Percentiles rank a stretch among this genome's conserved stretches.
Conservation (phyloP, 2,329 filamentous ascomycete species). For the Botrytis pseudocinerea region DNA sequence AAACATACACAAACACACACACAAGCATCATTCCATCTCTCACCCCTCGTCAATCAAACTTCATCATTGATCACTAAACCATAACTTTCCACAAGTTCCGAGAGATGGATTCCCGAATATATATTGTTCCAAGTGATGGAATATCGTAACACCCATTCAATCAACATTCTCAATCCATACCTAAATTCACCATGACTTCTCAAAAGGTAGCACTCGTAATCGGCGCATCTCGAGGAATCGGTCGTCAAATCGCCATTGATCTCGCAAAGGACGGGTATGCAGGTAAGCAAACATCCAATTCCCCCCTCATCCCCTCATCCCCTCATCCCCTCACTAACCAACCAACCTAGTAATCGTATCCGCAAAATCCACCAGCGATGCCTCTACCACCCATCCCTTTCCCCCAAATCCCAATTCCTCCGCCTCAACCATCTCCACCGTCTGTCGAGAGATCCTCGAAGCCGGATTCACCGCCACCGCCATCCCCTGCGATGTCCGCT, state of each 20-base stretch:
- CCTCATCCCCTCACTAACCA: slow-evolving; percentile 5
- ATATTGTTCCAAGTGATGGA: neutral
- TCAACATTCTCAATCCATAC: neutral
- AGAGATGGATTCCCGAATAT: neutral
- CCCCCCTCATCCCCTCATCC: neutral
- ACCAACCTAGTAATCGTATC: slow-evolving; percentile 56
- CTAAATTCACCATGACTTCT: slow-evolving; percentile 25
- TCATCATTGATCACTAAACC: slow-evolving; percentile 21
- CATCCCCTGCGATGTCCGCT: slow-evolving; percentile 70
- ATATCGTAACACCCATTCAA: neutral
- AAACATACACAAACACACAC: neutral
- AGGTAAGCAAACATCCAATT: slow-evolving; percentile 48
- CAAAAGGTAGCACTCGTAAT: slow-evolving; percentile 65
- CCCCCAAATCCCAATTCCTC: slow-evolving; percentile 77
- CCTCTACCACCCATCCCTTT: slow-evolving; percentile 56
- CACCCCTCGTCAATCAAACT: neutral
- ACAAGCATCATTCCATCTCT: neutral
- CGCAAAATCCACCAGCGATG: slow-evolving; percentile 71
- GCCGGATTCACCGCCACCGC: slow-evolving; percentile 64
- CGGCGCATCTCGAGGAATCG: slow-evolving; percentile 78
- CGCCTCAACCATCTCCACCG: slow-evolving; percentile 77
- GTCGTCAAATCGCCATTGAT: slow-evolving; percentile 73
- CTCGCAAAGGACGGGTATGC: slow-evolving; percentile 69
- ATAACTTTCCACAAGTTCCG: neutral
- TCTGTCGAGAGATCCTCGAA: slow-evolving; percentile 69